Evolutionary conservation across 139 green algal species (phyloP).

Genomic region (Chloropicon primus): DNA sequence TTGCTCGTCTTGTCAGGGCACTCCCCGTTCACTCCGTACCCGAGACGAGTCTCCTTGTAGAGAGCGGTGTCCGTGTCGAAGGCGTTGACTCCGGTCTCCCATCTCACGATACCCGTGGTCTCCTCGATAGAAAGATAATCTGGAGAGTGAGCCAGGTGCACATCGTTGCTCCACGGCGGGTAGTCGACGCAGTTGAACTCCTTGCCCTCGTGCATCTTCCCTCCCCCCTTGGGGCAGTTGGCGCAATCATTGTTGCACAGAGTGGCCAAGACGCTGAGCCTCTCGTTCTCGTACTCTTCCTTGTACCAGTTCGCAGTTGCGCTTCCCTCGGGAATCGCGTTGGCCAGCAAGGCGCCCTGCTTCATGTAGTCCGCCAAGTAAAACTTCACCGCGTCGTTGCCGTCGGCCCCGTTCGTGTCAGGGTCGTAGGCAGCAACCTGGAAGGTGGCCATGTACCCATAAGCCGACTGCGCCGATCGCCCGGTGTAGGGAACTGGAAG

Average conservation of each 20-base stretch:
- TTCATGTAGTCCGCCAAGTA: not conserved
- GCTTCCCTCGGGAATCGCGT: slow-evolving; percentile 8
- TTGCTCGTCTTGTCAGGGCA: not conserved
- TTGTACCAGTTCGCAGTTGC: not conserved
- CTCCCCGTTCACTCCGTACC: not conserved
- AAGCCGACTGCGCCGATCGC: not conserved
- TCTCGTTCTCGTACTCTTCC: slow-evolving; percentile 4
- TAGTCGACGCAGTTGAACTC: slow-evolving; percentile 13
- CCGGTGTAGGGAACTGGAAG: slow-evolving; percentile 10
- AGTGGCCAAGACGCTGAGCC: not conserved
- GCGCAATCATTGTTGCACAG: slow-evolving; percentile 1
- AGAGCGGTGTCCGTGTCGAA: slow-evolving; percentile 4
- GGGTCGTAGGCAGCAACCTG: slow-evolving; percentile 11
- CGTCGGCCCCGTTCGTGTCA: not conserved
- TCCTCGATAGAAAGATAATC: not conserved
- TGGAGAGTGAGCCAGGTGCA: slow-evolving; percentile 4
- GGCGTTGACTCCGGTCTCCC: slow-evolving; percentile 8
- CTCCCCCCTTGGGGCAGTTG: slow-evolving; percentile 1
- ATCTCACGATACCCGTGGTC: slow-evolving; percentile 7
- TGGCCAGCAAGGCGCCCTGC: slow-evolving; percentile 7
- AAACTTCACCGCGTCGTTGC: slow-evolving; percentile 1
- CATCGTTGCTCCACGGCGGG: slow-evolving; percentile 1
- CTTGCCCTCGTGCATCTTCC: not conserved
- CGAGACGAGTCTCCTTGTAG: not conserved
- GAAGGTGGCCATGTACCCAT: slow-evolving; percentile 1